Base-by-base conservation (phyloP, 768 basidiomycete species). In the Leucocoprinus birnbaumii region DNA sequence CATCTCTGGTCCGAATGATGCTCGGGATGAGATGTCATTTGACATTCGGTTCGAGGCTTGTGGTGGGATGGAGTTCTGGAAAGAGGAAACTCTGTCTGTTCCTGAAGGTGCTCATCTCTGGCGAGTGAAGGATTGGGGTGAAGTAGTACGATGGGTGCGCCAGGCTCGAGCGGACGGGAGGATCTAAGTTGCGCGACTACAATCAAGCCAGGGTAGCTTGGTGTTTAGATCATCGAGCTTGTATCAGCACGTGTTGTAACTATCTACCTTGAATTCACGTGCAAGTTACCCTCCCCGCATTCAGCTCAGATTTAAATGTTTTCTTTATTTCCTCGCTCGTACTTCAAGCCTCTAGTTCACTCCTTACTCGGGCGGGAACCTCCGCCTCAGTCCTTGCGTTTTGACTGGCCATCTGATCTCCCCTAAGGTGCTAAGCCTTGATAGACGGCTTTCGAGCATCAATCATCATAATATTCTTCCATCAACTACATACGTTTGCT, bases 81-180 rank as follows among this genome's bases (percentile, higher is more conserved):
- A 78, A 62, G 73, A 80, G 41, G 85, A 79, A 46, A 72, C 59
- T 3, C 52, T 82, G n/a, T 64, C 68, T 51, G 68, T 85, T 50
- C 86, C 79, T 11, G 71, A 76, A 13, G 77, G 76, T 22, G 73
- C 71, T 21, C 77, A 76, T 11, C 44, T 86, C 44, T 72, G 66
- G 59, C 71, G 87, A 51, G 84, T 81, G n/a, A 76, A 72, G 58
- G 73, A 83, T 64, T 91, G 89, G 89, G 64, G 66, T 13, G 83
- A 79, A 60, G 85, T 82, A 38, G 69, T 86, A 41, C 59, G 59
- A 26, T 78, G 78, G 74, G 71, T 84, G 1, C 57, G 51, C 35
- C 53, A 64, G 16, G 68, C 64, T 14, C 66, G 62, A 57, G 43
- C 50, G 27, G 63, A 65, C 19, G 58, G 58, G n/a, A 44, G 45